phyloP scores from a whole-genome alignment of 306 rosid genomes.

The Corylus heterophylla region DNA sequence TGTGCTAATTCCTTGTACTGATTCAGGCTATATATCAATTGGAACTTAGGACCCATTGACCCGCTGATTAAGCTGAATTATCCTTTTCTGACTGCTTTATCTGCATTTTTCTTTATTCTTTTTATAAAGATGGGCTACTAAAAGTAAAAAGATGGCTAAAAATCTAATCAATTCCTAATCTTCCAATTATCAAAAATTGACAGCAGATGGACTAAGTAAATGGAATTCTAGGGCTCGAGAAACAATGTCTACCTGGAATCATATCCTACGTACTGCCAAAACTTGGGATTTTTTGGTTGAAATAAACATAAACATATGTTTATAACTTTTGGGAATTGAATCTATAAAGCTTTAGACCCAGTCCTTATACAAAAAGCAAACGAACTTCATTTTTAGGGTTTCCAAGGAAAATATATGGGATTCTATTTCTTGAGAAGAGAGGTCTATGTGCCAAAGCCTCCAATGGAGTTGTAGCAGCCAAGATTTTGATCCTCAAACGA shows the following conservation, averaged over 20 bases:
- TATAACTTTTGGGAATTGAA: too few relatives aligned
- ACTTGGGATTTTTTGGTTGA: too few relatives aligned
- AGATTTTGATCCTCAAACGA: too few relatives aligned
- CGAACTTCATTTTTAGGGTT: too few relatives aligned
- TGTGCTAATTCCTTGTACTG: background rate
- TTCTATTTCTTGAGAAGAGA: too few relatives aligned
- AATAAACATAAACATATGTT: background rate
- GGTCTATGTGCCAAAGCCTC: too few relatives aligned
- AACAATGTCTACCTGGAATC: background rate
- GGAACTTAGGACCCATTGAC: background rate
- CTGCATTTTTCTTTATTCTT: too few relatives aligned
- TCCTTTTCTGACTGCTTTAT: background rate
- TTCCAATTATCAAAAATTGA: background rate
- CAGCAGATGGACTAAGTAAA: background rate
- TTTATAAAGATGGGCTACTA: background rate
- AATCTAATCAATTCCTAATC: background rate
- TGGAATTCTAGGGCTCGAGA: background rate
- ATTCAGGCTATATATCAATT: background rate
- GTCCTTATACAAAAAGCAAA: too few relatives aligned
- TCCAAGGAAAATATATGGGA: too few relatives aligned
- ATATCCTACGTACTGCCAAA: too few relatives aligned
- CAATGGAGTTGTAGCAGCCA: too few relatives aligned
- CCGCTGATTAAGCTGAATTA: background rate
- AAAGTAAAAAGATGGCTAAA: background rate
- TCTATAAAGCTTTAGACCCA: too few relatives aligned